Base-by-base conservation (phyloP, 495 filamentous ascomycete species). In the Oidiodendron maius region DNA sequence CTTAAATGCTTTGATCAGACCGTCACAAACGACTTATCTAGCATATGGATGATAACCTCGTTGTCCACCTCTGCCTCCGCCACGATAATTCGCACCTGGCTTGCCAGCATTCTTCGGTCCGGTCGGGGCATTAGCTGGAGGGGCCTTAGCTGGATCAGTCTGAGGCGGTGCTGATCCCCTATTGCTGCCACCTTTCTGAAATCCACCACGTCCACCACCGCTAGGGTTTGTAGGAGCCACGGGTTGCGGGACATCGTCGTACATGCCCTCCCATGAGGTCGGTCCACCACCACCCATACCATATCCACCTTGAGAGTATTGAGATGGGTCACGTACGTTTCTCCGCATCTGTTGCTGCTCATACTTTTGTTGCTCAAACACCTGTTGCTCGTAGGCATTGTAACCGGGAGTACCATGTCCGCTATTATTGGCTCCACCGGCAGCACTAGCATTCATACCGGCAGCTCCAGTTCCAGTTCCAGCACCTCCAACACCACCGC, bases 231-330 rank as follows among this genome's bases (percentile, higher is more conserved):
- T 15, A 26, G 20, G 12, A 47, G 83, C 77, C 48, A 83, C 81
- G 8, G 90, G 90, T 59, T 91, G 89, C 18, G 94, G 94, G 1
- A 95, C 89, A 62, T 96, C 93, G 62, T 98, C 93, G 64, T 98
- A 98, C 93, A 98, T 98, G 46, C 93, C 93, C 65, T 98, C 93
- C 91, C 93, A 97, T 18, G 84, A 89, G 18, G 87, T 91, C 20
- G 61, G 58, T 36, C 58, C 58, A 39, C 64, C 61, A 55, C 44
- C 63, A 51, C 56, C 63, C 56, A 44, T 63, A 49, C 56, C 59
- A 43, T 61, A 61, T n/a, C 55, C 60, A 40, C 55, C 48, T 32
- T 45, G 40, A 36, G 32, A 18, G 18, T 63, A 60, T 30, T 63
- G 57, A 15, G 52, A 50, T 45, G 65, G 56, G 11, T 58, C 59